phyloP scores from a whole-genome alignment of 371 early-diverging fungal genomes.

The Lichtheimia hyalospora region DNA sequence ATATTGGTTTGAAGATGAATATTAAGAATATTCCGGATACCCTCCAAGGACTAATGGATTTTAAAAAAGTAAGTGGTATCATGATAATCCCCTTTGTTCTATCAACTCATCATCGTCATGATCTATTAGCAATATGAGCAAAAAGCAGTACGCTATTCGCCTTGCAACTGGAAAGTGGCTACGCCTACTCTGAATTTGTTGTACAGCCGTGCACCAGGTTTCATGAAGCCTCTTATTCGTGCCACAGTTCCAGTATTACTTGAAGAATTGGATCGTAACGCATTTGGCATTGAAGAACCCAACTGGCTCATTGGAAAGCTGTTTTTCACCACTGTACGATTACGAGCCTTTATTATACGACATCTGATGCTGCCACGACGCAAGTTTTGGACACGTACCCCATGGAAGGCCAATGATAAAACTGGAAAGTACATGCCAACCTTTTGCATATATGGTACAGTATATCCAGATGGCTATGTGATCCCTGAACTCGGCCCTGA shows the following conservation, averaged over 20 bases:
- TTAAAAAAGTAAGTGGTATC: conserved; percentile 23
- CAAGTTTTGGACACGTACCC: conserved; percentile 24
- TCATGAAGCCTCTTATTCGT: conserved; percentile 24
- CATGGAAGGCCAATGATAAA: conserved; percentile 19
- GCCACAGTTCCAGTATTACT: conserved; percentile 20
- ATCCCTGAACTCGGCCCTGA: conserved; percentile 40
- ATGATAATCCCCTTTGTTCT: neutral
- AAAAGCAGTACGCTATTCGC: conserved; percentile 15
- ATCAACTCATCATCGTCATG: neutral
- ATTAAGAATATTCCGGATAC: conserved; percentile 53
- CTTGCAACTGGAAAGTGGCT: conserved; percentile 29
- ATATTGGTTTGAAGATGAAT: conserved; percentile 38
- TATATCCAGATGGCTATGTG: conserved; percentile 34
- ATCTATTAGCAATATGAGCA: conserved; percentile 23
- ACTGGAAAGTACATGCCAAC: conserved; percentile 30
- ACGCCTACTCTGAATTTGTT: conserved; percentile 27
- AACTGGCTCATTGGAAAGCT: conserved; percentile 10
- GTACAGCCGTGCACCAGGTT: conserved; percentile 18
- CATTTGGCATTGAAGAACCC: conserved; percentile 29
- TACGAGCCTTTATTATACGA: conserved; percentile 30
- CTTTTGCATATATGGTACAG: conserved; percentile 22
- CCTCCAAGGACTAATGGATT: conserved; percentile 28
- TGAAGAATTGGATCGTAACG: conserved; percentile 18
- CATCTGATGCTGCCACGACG: conserved; percentile 33
- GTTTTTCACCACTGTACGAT: conserved; percentile 10